Evolutionary conservation across 2,329 filamentous ascomycete genomes (phyloP), one percentile per base, ranked within the genome.

Genomic region (Colletotrichum filicis): DNA sequence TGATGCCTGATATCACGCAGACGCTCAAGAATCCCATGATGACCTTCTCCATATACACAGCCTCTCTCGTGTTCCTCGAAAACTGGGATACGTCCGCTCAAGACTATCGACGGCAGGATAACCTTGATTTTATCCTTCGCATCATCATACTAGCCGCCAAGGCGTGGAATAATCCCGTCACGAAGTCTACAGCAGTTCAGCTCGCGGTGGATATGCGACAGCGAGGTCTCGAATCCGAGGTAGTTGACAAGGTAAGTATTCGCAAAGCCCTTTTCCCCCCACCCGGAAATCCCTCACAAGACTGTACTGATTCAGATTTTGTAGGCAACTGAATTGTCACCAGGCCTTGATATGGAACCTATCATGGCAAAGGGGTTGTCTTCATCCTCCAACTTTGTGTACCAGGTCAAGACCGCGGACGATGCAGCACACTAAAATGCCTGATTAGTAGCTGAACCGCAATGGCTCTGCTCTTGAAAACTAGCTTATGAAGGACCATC

Each of bases 21-120:
- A 67, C 76, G 19, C 76, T 93, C 88, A 89, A 92, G 83, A 93
- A 93, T 74, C 92, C 92, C 0, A 92, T 94, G 79, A 87, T 93
- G 75, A 89, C 90, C 0, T 94, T 94, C 80, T 92, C 91, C 75
- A 85, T 94, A 7, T 94, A 93, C 77, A 91, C 94, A 61, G 90
- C 92, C 9, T 90, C 92, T 14, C 87, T 91, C 30, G 92, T 94
- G 0, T 94, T 94, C 74, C 86, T 94, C 1, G 91, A 94, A 75
- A 90, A 91, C 75, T 90, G 88, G 52, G 88, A 90, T 0, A 86
- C 90, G n/a, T 91, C 93, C 2, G 55, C 35, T 0, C 52, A 61
- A 11, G 79, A 77, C 12, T 76, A 83, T 72, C 30, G 19, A 2
- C 55, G 56, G 2, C 76, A 83, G 72, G 87, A 90, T 2, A 92